phyloP scores from a whole-genome alignment of 2,329 filamentous ascomycete genomes.

The Claviceps spartinae region DNA sequence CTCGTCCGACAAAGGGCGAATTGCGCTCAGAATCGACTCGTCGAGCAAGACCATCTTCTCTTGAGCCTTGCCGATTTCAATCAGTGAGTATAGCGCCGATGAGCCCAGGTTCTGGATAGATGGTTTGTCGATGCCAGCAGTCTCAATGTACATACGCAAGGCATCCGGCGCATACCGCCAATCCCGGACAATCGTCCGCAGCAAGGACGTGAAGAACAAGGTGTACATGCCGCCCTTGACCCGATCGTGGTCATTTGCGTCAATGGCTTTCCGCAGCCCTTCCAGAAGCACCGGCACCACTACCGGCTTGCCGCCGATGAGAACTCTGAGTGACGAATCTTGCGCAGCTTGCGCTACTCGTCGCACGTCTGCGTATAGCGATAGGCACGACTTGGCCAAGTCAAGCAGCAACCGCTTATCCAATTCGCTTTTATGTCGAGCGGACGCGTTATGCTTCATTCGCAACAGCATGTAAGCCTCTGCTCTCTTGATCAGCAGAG shows the following conservation, averaged over 20 bases:
- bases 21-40: conserved; percentile 51
- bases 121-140: conserved; percentile 80
- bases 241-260: conserved; percentile 68
- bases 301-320: conserved; percentile 75
- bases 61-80: conserved; percentile 82
- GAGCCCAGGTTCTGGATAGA: conserved; percentile 85
- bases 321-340: conserved; percentile 82
- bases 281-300: conserved; percentile 81
- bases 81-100: conserved; percentile 68
- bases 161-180: conserved; percentile 92
- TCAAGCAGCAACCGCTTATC: conserved; percentile 78
- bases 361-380: conserved; percentile 89
- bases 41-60: conserved; percentile 79
- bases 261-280: conserved; percentile 64
- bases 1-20: conserved; percentile 57
- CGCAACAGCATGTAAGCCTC: conserved; percentile 91
- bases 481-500: conserved; percentile 80
- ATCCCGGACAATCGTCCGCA: conserved; percentile 77
- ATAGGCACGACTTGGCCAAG: conserved; percentile 78
- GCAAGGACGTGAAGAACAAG: conserved; percentile 72
- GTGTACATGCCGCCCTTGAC: conserved; percentile 95
- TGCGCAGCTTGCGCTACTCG: conserved; percentile 82
- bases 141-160: conserved; percentile 79
- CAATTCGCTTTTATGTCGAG: conserved; percentile 76
- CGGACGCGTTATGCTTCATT: conserved; percentile 84